These are phyloP conservation scores for Magnolia changhungtana DNA, from an alignment of 164 flowering plant genomes.

Conservation along the genomic window DNA sequence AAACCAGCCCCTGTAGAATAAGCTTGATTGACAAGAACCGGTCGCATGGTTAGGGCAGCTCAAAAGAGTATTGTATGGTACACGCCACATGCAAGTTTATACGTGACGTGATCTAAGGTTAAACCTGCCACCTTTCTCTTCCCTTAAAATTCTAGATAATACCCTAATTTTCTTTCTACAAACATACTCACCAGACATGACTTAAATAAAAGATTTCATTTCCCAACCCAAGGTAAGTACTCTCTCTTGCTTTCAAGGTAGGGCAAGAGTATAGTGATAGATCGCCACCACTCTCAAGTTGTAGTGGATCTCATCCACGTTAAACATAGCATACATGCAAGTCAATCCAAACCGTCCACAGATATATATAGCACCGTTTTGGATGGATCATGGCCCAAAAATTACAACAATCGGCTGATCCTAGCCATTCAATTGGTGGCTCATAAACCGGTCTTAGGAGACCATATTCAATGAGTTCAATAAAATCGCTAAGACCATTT, in stretches of 20 bases:
- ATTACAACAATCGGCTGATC: background rate
- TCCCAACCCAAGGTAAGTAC: background rate
- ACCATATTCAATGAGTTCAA: background rate
- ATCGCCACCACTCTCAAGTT: background rate
- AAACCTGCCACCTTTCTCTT: background rate
- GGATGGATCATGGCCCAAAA: no score
- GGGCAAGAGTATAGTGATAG: background rate
- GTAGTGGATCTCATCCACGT: background rate
- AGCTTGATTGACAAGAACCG: no score
- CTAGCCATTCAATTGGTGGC: background rate
- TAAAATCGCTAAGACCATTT: background rate
- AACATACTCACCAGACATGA: background rate
- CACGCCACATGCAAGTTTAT: slow-evolving; percentile 5
- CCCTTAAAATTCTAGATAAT: background rate
- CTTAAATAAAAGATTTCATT: background rate
- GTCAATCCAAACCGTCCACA: no score
- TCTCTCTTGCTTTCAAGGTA: background rate
- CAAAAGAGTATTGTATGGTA: background rate
- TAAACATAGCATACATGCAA: no score
- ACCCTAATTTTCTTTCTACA: background rate
- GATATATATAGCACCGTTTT: no score
- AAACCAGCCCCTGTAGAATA: no score
- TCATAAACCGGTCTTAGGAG: no score
- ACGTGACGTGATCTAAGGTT: slow-evolving; percentile 3
- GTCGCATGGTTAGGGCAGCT: no score